Base-by-base conservation (phyloP, 345 rosid genomes). In the Dovyalis caffra region DNA sequence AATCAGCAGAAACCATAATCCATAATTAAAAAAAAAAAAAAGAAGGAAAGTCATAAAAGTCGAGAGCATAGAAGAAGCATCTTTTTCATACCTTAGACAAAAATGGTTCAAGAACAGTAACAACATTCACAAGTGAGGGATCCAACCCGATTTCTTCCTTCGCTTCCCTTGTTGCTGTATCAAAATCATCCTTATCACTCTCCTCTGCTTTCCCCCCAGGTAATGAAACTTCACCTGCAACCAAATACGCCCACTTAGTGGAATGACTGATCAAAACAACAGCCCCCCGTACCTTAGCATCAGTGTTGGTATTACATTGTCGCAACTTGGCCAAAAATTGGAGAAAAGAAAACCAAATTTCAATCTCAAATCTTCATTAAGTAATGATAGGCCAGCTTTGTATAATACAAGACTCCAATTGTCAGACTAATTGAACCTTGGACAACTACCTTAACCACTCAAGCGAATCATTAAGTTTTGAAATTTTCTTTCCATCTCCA, bases 191-290 rank as follows among this genome's bases (percentile, higher is more conserved):
- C 81, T 81, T 84, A 75, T 91, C 92, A 68, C 74, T 83, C 80
- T 91, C 94, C 5, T 91, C 94, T 5, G 87, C 83, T 80, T 90
- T 89, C 61, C 97, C 94, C 63, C 97, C 97, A 8, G 97, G 97
- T 80, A 91, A 78, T 77, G 97, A 87, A 77, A 91, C 89, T 80
- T 91, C 97, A 69, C 94, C 97, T 91, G 81, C 80, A 84, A 74
- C 66, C 77, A 77, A 76, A 32, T 45, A 60, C 63, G 34, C 20
- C 66, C 43, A 76, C 31, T 68, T 14, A 71, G 31, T 38, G 66
- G 65, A 79, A 21, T 63, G 38, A 61, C 11, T 61, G 35, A 64
- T 51, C 51, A 34, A n/a, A n/a, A 66, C 68, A 78, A 23, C 49
- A 23, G 16, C 38, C 64, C 45, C 26, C 35, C 34, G 31, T 11